Base-by-base conservation (phyloP, 1,284 basidiomycete species). In the Inonotus hispidus region DNA sequence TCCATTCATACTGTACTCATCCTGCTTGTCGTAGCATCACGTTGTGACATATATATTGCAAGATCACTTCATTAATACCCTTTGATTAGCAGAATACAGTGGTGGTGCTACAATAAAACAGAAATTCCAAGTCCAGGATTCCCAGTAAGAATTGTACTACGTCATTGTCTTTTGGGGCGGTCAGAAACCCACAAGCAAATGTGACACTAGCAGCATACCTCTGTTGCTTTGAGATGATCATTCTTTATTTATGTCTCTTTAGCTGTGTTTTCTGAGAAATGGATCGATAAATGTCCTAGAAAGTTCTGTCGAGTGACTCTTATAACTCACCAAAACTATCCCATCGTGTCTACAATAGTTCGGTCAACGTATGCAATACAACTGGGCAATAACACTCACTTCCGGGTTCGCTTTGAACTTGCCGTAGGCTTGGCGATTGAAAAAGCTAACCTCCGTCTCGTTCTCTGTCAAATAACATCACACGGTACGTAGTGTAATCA, bases 401-500 rank as follows among this genome's bases (percentile, higher is more conserved):
- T 89, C 83, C 19, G 95, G 95, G 73, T 95, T 80, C 38, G 75
- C 66, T 73, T 62, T 59, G 52, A 59, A 62, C 19, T 27, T 37
- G 54, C 93, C 85, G 68, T 96, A 97, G 10, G 83, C 74, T 47
- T 82, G 78, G 45, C 82, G 78, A 68, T 89, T 89, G 78, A 97
- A 97, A 73, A 95, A 88, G 70, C 92, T 95, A 64, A 95, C 81
- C 75, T 98, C 95, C 0, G 91, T 91, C 73, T 98, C 95, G 71
- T 97, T 95, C 73, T 96, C 95, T 97, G 74, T 11, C 27, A 23
- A 23, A 38, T 2, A 13, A 47, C 37, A 59, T 49, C 16, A 14
- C 27, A 23, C 52, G 10, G 16, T 19, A 13, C 55, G 16, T 8
- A n/a, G 27, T 39, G 35, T 13, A 23, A 35, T 27, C 14, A 10